phyloP scores from a whole-genome alignment of 169 alveolate genomes.

The Plasmodium inui region DNA sequence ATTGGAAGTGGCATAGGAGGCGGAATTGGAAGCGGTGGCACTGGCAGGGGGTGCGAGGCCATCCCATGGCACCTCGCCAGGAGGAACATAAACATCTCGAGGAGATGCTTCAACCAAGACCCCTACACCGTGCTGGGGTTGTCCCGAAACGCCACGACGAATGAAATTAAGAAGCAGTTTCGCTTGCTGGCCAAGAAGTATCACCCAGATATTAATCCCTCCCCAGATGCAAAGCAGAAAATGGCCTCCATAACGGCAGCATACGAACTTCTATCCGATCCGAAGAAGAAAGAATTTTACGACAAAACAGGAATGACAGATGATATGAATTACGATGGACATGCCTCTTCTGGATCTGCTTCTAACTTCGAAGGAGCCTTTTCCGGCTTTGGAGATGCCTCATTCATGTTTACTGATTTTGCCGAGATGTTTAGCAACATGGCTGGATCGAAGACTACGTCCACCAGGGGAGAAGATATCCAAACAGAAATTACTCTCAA shows the following conservation, averaged over 20 bases:
- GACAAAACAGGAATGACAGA: slow-evolving; percentile 93
- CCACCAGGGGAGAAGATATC: slow-evolving; percentile 86
- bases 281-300: slow-evolving; percentile 90
- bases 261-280: slow-evolving; percentile 94
- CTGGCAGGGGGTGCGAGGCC: neutral
- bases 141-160: slow-evolving; percentile 89
- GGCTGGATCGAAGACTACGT: slow-evolving; percentile 83
- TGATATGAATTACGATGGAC: slow-evolving; percentile 79
- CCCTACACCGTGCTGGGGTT: slow-evolving; percentile 92
- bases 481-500: slow-evolving; percentile 86
- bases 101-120: slow-evolving; percentile 76
- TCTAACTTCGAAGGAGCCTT: slow-evolving; percentile 81
- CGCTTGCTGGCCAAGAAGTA: slow-evolving; percentile 93
- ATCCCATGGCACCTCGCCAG: neutral
- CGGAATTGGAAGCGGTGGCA: neutral
- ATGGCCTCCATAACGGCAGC: slow-evolving; percentile 96
- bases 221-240: slow-evolving; percentile 94
- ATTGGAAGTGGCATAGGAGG: neutral
- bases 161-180: slow-evolving; percentile 91
- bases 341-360: slow-evolving; percentile 30
- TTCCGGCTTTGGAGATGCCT: slow-evolving; percentile 86
- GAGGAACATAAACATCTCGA: slow-evolving; percentile 52
- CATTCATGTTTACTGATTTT: slow-evolving; percentile 89
- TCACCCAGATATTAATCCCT: slow-evolving; percentile 95
- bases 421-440: slow-evolving; percentile 88